Evolutionary conservation across 371 early-diverging fungal species (phyloP).

Genomic region (Zychaea mexicana): DNA sequence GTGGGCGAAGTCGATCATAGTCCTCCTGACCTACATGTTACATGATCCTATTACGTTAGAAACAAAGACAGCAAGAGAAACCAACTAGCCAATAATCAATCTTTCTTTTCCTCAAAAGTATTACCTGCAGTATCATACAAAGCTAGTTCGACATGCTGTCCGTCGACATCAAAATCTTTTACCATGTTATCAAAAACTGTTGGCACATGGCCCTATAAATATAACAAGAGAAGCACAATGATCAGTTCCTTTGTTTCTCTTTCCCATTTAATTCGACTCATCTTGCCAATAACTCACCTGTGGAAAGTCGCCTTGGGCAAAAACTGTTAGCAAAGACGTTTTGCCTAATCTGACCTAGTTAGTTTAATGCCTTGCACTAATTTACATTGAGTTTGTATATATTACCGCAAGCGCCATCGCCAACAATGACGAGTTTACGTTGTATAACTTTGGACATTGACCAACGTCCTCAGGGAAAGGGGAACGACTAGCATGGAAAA

Average conservation of each 20-base stretch:
- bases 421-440: slow-evolving; percentile 65
- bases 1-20: slow-evolving; percentile 54
- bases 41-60: not conserved
- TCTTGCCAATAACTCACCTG: no score
- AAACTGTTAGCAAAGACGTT: slow-evolving; percentile 45
- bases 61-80: not conserved
- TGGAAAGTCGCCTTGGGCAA: slow-evolving; percentile 41
- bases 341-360: slow-evolving; percentile 30
- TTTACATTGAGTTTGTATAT: slow-evolving; percentile 28
- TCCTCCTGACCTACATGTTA: slow-evolving; percentile 64
- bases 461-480: slow-evolving; percentile 1
- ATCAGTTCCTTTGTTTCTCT: not conserved
- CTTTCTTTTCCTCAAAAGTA: not conserved
- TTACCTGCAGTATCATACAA: slow-evolving; percentile 89
- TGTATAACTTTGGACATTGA: slow-evolving; percentile 33
- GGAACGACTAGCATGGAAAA: not conserved
- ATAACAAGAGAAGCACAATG: not conserved
- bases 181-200: slow-evolving; percentile 82
- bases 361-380: not conserved
- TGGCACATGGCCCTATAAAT: slow-evolving; percentile 41
- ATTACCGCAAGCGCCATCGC: slow-evolving; percentile 68
- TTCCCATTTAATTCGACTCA: not conserved
- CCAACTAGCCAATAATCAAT: no score
- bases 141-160: slow-evolving; percentile 72
- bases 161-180: slow-evolving; percentile 73